These are phyloP conservation scores for Leishmania tarentolae DNA, from an alignment of 208 protist species.

Conservation along the genomic window DNA sequence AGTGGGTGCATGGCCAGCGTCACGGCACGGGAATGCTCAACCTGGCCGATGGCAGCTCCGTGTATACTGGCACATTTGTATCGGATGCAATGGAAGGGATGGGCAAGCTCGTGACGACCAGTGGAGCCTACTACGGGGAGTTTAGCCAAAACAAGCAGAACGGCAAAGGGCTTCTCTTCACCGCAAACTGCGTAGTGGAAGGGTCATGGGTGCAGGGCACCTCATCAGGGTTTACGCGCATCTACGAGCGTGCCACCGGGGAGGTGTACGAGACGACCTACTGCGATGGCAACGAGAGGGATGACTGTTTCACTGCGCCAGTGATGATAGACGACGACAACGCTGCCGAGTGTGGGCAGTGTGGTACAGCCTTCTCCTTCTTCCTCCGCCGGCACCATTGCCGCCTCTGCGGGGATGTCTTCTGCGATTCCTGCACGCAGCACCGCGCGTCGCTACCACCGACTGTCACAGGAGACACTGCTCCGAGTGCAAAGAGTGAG, in stretches of 20 bases:
- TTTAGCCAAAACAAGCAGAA: slow-evolving; percentile 65
- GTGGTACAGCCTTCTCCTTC: slow-evolving; percentile 71
- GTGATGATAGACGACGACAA: slow-evolving; percentile 76
- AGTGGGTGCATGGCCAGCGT: slow-evolving; percentile 74
- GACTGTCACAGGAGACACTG: slow-evolving; percentile 54
- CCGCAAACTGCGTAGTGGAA: slow-evolving; percentile 37
- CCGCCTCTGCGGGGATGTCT: slow-evolving; percentile 90
- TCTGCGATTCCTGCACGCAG: slow-evolving; percentile 89
- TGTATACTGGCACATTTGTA: slow-evolving; percentile 82
- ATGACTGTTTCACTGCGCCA: slow-evolving; percentile 82
- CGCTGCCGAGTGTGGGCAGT: slow-evolving; percentile 69
- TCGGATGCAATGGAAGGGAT: slow-evolving; percentile 57
- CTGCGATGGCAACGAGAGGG: slow-evolving; percentile 75
- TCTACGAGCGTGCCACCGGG: slow-evolving; percentile 50
- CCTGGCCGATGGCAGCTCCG: slow-evolving; percentile 30
- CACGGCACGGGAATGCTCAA: slow-evolving; percentile 81
- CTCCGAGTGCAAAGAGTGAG: slow-evolving; percentile 12
- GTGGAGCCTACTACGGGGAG: slow-evolving; percentile 73
- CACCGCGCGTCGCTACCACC: slow-evolving; percentile 61
- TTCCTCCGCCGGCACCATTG: slow-evolving; percentile 93
- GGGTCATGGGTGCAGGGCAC: slow-evolving; percentile 57
- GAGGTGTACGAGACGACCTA: slow-evolving; percentile 82
- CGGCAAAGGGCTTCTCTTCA: slow-evolving; percentile 68
- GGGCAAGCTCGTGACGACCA: slow-evolving; percentile 57
- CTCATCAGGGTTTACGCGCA: slow-evolving; percentile 53